Percentiles rank a stretch among this genome's conserved stretches.
These are phyloP conservation scores for Daphne laureola DNA, from an alignment of 441 rosid genomes.

Conservation along the genomic window DNA sequence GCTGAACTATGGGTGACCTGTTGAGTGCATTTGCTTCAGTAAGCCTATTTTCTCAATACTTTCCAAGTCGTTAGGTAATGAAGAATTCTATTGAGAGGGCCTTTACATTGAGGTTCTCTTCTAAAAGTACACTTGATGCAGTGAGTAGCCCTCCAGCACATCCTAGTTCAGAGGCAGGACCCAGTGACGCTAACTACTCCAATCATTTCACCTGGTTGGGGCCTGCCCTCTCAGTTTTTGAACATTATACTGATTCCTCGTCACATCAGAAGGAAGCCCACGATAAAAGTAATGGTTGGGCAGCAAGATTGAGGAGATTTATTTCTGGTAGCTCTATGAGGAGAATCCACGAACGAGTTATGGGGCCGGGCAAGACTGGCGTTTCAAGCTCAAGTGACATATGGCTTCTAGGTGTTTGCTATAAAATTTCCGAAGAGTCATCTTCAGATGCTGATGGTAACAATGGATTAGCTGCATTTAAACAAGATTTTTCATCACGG, in stretches of 20 bases:
- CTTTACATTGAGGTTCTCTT: constrained; percentile 41
- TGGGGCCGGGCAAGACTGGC: constrained; percentile 66
- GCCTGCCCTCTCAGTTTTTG: constrained; percentile 64
- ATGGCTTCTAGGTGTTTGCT: constrained; percentile 81
- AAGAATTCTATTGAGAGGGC: constrained; percentile 57
- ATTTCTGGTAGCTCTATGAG: constrained; percentile 74
- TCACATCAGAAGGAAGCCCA: constrained; percentile 31
- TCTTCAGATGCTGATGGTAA: constrained; percentile 31
- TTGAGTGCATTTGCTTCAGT: constrained; percentile 18
- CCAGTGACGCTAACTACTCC: constrained; percentile 29
- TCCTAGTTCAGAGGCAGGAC: constrained; percentile 42
- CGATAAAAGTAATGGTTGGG: constrained; percentile 56
- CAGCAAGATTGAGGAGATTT: constrained; percentile 55
- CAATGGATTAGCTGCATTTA: constrained; percentile 45
- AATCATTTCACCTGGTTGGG: constrained; percentile 54
- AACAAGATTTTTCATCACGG: constrained; percentile 67
- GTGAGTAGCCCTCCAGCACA: constrained; percentile 29
- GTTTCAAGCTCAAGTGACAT: constrained; percentile 53
- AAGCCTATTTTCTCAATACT: constrained; percentile 20
- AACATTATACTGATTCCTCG: constrained; percentile 38
- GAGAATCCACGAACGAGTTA: constrained; percentile 77
- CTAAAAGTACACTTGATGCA: constrained; percentile 30
- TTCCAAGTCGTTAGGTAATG: constrained; percentile 66
- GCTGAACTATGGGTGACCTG: too few species aligned
- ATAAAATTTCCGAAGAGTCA: constrained; percentile 50